Conservation (phyloP, 768 basidiomycete genomes). For the Multifurca ochricompacta region DNA sequence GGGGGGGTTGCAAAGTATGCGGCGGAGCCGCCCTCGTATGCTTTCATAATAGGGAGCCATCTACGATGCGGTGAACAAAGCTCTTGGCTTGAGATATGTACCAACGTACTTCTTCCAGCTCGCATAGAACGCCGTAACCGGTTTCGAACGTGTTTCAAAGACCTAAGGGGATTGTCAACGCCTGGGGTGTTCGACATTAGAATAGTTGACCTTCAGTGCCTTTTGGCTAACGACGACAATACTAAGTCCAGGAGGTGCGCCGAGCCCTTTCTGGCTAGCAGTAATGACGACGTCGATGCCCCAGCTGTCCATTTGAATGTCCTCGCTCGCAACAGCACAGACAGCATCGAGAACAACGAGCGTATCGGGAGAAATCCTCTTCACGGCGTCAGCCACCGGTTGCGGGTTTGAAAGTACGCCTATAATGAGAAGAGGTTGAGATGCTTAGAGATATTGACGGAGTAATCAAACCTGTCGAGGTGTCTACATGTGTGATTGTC, state of each 20-base stretch:
- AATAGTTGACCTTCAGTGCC: conserved; percentile 52
- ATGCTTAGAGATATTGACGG: neutral
- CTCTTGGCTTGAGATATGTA: neutral
- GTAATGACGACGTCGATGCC: conserved; percentile 81
- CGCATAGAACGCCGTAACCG: conserved; percentile 75
- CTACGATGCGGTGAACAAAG: conserved; percentile 29
- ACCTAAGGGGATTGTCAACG: conserved; percentile 32
- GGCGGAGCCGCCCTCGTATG: conserved; percentile 74
- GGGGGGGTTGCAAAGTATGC: conserved; percentile 96
- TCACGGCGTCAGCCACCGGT: conserved; percentile 64
- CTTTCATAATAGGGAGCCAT: conserved; percentile 91
- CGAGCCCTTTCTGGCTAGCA: conserved; percentile 88
- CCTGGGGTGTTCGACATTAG: neutral
- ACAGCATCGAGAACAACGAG: conserved; percentile 89
- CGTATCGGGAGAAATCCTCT: conserved; percentile 74
- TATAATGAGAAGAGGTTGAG: conserved; percentile 20
- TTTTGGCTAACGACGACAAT: conserved; percentile 74
- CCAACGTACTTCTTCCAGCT: conserved; percentile 71
- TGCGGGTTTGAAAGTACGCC: conserved; percentile 84
- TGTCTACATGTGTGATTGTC: conserved; percentile 94
- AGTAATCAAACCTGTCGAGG: conserved; percentile 59
- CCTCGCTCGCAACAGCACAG: conserved; percentile 92
- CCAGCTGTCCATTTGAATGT: conserved; percentile 93
- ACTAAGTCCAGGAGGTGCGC: conserved; percentile 88
- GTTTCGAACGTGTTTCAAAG: conserved; percentile 52